A percentile compares a stretch with the other conserved stretches of the same genome.
Conservation (phyloP, 2,329 filamentous ascomycete genomes). For the Ceratocystis diversiconidia region DNA sequence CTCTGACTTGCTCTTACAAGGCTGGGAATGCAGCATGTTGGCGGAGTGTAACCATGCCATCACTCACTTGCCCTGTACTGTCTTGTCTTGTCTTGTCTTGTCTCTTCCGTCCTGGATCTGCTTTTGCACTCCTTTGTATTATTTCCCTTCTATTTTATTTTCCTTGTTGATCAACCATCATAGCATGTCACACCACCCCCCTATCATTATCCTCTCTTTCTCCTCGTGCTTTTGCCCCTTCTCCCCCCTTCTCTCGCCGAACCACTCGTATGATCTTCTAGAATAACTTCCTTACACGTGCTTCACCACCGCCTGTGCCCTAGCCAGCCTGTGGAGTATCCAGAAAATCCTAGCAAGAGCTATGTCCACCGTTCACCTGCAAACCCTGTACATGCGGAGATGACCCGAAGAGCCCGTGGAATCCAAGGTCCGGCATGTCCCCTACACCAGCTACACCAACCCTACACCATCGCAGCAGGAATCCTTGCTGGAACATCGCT, state of each 20-base stretch:
- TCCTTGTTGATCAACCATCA: not conserved
- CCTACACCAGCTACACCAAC: not conserved
- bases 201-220: too few species aligned
- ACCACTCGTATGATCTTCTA: conserved; percentile 7
- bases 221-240: not conserved
- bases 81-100: not conserved
- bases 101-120: not conserved
- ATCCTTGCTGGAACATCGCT: not conserved
- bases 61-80: not conserved
- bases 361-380: conserved; percentile 7
- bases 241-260: not conserved
- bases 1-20: not conserved
- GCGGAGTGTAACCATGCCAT: conserved; percentile 1
- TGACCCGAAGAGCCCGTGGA: conserved; percentile 2
- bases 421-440: conserved; percentile 2
- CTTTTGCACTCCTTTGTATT: not conserved
- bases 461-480: too few species aligned
- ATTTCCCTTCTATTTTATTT: not conserved
- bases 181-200: not conserved
- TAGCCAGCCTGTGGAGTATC: conserved; percentile 1
- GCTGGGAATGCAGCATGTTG: not conserved
- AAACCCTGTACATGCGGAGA: conserved; percentile 2
- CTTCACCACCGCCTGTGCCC: conserved; percentile 1
- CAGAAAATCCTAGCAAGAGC: conserved; percentile 7
- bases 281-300: conserved; percentile 6